Base-by-base conservation (phyloP, 495 filamentous ascomycete genomes). In the Lasiosphaeria miniovina region DNA sequence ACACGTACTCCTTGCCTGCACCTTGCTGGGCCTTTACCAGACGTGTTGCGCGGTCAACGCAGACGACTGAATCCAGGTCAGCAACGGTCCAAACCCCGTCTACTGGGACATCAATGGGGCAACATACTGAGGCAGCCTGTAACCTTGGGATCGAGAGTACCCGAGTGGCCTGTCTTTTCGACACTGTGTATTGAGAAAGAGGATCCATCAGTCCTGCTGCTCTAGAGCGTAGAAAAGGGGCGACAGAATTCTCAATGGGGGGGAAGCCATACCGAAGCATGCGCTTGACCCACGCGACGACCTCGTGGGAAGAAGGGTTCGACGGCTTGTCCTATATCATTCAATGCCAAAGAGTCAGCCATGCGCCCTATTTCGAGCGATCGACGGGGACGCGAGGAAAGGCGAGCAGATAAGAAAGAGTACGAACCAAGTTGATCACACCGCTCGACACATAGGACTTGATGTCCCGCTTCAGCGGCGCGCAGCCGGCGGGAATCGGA, bases 11-110 rank as follows among this genome's bases (percentile, higher is more conserved):
- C 71, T 96, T 96, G 80, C 93, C 94, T 31, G 94, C 94, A 70
- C 93, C 92, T 73, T 98, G 95, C 77, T 98, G 94, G 31, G 92
- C 94, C 81, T 98, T 98, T 65, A 98, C 94, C 36, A 98, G 84
- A 62, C 95, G 88, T 63, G 94, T 98, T 17, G 95, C 94, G 67
- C 93, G 91, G 72, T 96, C 93, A 70, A 96, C 86, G 73, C 93
- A 96, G 61, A 96, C 91, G 71, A 96, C 61, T 68, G 31, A 35
- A 58, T 9, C 31, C 3, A 10, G n/a, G 43, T 60, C 36, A 55
- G 52, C 11, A 1, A 9, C 33, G 15, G 31, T 9, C 46, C n/a
- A 32, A 24, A 24, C 0, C 24, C 24, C 24, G 24, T 24, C 24
- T 24, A 24, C 24, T 24, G 24, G 24, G 24, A 8, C 4, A 10